These are phyloP conservation scores for Strobilomyces dryophilus DNA, from an alignment of 768 basidiomycete genomes.

Conservation along the genomic window DNA sequence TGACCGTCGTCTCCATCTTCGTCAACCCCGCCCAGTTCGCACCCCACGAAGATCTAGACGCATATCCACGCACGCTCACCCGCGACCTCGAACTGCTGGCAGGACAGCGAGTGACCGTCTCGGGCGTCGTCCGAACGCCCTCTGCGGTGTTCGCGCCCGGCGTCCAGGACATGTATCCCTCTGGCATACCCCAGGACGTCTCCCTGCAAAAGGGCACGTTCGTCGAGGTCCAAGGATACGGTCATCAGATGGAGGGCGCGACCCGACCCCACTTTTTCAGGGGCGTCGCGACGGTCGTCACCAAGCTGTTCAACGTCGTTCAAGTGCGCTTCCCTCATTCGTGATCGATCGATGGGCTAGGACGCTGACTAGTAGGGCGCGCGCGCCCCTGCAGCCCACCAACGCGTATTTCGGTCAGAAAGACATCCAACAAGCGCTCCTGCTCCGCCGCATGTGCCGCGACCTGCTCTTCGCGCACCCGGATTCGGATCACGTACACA, in stretches of 20 bases:
- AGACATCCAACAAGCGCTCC: conserved; percentile 93
- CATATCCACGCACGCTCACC: conserved; percentile 86
- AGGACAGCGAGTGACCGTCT: conserved; percentile 30
- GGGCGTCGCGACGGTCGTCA: conserved; percentile 92
- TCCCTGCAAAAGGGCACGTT: conserved; percentile 80
- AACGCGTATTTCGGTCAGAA: conserved; percentile 96
- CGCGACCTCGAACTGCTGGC: conserved; percentile 64
- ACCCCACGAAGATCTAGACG: conserved; percentile 86
- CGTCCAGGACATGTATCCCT: conserved; percentile 87
- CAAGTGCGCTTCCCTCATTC: conserved; percentile 46
- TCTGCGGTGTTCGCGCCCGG: conserved; percentile 78
- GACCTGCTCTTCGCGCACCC: conserved; percentile 86
- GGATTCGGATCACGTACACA: conserved; percentile 65
- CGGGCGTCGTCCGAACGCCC: conserved; percentile 38
- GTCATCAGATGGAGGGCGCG: conserved; percentile 89
- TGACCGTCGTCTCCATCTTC: conserved; percentile 92
- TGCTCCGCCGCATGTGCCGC: conserved; percentile 70
- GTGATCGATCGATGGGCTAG: not conserved
- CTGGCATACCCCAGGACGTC: conserved; percentile 79
- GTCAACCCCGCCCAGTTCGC: conserved; percentile 99
- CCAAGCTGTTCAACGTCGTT: conserved; percentile 91
- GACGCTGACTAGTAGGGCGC: not conserved
- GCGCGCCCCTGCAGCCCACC: conserved; percentile 51
- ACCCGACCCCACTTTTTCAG: conserved; percentile 90
- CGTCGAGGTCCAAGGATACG: conserved; percentile 87